Evolutionary conservation across 1,284 basidiomycete species (phyloP).

Genomic region (Somion occarium): DNA sequence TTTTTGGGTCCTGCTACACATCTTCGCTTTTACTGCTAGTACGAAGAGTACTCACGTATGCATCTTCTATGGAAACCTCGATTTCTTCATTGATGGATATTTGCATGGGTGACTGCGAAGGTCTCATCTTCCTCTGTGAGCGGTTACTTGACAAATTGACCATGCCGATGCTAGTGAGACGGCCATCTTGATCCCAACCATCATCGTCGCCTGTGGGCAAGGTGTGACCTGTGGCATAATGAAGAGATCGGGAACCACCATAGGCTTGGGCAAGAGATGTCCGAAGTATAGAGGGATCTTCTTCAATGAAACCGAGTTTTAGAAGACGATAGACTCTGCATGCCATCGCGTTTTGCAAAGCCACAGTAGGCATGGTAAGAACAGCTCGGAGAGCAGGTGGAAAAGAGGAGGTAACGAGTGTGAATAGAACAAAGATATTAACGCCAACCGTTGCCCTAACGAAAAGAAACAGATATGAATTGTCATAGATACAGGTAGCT

Average conservation of each 20-base stretch:
- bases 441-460: constrained; percentile 6
- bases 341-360: constrained; percentile 7
- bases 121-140: not conserved
- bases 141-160: not conserved
- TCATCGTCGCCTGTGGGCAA: not conserved
- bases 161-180: not conserved
- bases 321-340: constrained; percentile 6
- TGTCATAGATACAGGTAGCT: not conserved
- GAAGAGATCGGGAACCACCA: not conserved
- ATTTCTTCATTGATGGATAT: not conserved
- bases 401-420: constrained; percentile 4
- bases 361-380: constrained; percentile 4
- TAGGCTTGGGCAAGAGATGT: not conserved
- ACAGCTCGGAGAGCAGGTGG: constrained; percentile 6
- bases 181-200: not conserved
- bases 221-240: not conserved
- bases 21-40: too few species aligned
- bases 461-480: not conserved
- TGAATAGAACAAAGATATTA: constrained; percentile 1
- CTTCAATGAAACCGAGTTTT: constrained; percentile 6
- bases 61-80: not conserved
- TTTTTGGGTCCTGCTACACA: too few species aligned
- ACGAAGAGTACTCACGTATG: too few species aligned
- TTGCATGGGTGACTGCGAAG: not conserved
- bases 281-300: not conserved